Conservation (phyloP, 345 rosid species). For the Citrus cavaleriei region DNA sequence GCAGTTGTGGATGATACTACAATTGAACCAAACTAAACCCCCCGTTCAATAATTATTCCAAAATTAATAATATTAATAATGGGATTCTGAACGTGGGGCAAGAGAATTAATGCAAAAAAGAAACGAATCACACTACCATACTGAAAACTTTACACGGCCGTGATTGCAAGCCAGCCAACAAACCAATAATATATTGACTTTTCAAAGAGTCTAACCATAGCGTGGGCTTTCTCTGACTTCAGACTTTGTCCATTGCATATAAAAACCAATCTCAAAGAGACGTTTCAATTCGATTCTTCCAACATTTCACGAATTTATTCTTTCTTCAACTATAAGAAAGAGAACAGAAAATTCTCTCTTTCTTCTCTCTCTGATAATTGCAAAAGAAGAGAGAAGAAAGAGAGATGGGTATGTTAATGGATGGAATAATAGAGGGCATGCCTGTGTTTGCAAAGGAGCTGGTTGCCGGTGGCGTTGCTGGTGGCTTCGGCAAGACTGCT, state of each 20-base stretch:
- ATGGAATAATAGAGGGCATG: conserved; percentile 59
- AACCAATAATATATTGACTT: not conserved
- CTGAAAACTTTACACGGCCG: not conserved
- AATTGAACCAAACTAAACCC: no score
- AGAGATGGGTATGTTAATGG: conserved; percentile 32
- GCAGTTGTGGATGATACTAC: no score
- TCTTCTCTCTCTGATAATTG: conserved; percentile 27
- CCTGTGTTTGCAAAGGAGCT: conserved; percentile 82
- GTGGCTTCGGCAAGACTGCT: conserved; percentile 76
- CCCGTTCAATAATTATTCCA: no score
- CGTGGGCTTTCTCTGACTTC: conserved; percentile 10
- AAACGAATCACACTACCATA: not conserved
- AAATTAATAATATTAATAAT: no score
- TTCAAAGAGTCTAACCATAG: not conserved
- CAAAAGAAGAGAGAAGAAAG: conserved; percentile 51
- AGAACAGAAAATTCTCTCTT: not conserved
- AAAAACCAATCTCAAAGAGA: conserved; percentile 18
- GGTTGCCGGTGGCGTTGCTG: conserved; percentile 86
- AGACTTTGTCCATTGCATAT: conserved; percentile 20
- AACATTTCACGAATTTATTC: no score
- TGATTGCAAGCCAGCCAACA: not conserved
- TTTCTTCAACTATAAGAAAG: no score
- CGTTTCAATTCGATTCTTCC: conserved; percentile 20
- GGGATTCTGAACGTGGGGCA: no score
- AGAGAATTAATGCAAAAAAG: not conserved